These are phyloP conservation scores for Musa balbisiana DNA, from an alignment of 202 grass and related monocot genomes.

Conservation along the genomic window DNA sequence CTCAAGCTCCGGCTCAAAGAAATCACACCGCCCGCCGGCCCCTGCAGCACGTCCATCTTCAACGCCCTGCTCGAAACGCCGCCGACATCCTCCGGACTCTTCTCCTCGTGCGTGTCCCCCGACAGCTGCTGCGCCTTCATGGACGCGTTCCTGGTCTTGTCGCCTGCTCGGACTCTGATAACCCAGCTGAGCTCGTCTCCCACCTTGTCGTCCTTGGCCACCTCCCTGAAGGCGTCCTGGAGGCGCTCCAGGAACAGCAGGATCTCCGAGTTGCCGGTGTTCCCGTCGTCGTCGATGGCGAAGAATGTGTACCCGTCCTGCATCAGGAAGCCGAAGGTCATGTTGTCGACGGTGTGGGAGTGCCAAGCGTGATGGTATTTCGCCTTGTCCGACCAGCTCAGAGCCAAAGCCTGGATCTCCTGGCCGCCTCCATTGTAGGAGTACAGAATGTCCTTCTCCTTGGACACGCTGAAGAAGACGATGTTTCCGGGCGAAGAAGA, in stretches of 20 bases:
- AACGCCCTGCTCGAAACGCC: background rate
- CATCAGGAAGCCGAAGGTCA: slow-evolving; percentile 14
- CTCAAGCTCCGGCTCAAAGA: background rate
- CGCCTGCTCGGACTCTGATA: background rate
- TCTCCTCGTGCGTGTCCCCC: too few relatives aligned
- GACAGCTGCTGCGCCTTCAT: too few relatives aligned
- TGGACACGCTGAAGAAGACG: slow-evolving; percentile 10
- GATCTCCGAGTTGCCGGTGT: background rate
- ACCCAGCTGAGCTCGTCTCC: background rate
- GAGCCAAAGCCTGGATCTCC: background rate
- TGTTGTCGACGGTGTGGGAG: background rate
- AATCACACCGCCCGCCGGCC: background rate
- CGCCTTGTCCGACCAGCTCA: background rate
- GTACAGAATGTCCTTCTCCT: background rate
- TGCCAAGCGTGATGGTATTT: background rate
- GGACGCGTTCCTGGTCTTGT: too few relatives aligned
- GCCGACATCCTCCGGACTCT: background rate
- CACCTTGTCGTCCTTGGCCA: background rate
- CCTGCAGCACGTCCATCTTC: background rate
- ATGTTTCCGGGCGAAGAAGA: background rate
- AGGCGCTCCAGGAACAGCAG: background rate
- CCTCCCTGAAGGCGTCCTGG: background rate
- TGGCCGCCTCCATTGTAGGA: slow-evolving; percentile 11
- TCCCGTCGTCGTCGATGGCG: background rate
- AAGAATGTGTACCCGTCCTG: slow-evolving; percentile 8